Base-by-base conservation (phyloP, 2,329 filamentous ascomycete species). In the Berkeleyomyces basicola region DNA sequence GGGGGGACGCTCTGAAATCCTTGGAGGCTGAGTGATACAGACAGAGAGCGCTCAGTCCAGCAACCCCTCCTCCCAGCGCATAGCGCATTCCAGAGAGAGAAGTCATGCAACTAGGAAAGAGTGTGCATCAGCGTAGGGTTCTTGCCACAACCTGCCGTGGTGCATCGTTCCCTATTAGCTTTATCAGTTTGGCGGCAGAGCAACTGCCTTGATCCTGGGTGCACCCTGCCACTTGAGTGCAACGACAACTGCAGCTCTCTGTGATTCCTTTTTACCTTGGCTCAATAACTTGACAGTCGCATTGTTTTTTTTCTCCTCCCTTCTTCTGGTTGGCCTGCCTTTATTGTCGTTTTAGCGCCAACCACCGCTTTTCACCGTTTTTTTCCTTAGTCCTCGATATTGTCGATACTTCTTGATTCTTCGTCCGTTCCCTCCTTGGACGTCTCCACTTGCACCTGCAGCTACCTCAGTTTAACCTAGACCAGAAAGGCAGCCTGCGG, bases 361-460 rank as follows among this genome's bases (percentile, higher is more conserved):
- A 37, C 51, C 51, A n/a, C 51, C 33, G 16, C 14, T 4, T 10
- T 55, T 36, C 14, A 6, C 23, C 47, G 11, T 9, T 59, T n/a
- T 47, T 9, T 59, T 3, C 11, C 4, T 23, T 44, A n/a, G 7
- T 42, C 37, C 23, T 46, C n/a, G 16, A 39, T 59, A 40, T 59
- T 46, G 14, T 16, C 42, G 42, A 16, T 9, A 2, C 58, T 46
- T 59, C 58, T 14, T 33, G 42, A 33, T 59, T 23, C 14, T 59
- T 33, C 23, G 23, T 53, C 49, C 37, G 49, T 33, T 16, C 36
- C 49, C 36, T 39, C 37, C 11, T 55, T 37, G 51, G 10, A n/a
- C n/a, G 10, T 39, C 51, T 39, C 51, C 51, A 55, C 51, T 55
- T 55, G 51, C 51, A 55, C 51, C 51, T 55, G 51, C 51, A 55